These are phyloP conservation scores for Pichia manshurica DNA, from an alignment of 805 yeast species.

Conservation along the genomic window DNA sequence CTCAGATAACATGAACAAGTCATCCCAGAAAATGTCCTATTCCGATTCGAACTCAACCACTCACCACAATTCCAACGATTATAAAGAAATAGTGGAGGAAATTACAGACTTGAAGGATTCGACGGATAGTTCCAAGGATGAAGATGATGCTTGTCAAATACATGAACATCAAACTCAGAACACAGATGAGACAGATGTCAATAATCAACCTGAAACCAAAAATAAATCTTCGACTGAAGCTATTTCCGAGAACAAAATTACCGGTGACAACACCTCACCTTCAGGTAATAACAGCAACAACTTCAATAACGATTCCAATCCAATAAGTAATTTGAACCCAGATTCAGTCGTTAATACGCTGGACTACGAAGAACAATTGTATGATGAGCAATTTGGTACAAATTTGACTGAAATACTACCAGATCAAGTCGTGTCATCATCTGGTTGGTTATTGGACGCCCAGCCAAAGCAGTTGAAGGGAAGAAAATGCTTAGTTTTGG, in stretches of 20 bases:
- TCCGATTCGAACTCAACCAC: background rate
- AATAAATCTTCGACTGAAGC: background rate
- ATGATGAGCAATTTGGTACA: constrained; percentile 28
- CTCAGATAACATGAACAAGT: background rate
- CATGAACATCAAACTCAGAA: constrained; percentile 13
- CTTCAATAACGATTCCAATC: background rate
- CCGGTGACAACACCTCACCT: background rate
- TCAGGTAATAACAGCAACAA: too few relatives aligned
- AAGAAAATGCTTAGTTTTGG: constrained; percentile 84
- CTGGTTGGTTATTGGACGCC: constrained; percentile 62
- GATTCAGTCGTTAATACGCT: constrained; percentile 5
- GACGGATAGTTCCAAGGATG: constrained; percentile 32
- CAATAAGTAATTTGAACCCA: constrained; percentile 7
- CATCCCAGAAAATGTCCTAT: background rate
- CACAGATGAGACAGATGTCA: constrained; percentile 13
- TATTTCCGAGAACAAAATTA: constrained; percentile 4
- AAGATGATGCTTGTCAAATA: constrained; percentile 26
- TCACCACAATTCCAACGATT: background rate
- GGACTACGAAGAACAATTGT: constrained; percentile 20
- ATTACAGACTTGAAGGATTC: constrained; percentile 31
- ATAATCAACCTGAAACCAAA: background rate
- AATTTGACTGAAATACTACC: constrained; percentile 64
- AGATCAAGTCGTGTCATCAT: constrained; percentile 58
- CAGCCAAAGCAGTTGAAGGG: constrained; percentile 44
- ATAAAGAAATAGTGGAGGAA: constrained; percentile 22